Conservation (phyloP, 2,329 filamentous ascomycete species). For the Cladosporium sp. region DNA sequence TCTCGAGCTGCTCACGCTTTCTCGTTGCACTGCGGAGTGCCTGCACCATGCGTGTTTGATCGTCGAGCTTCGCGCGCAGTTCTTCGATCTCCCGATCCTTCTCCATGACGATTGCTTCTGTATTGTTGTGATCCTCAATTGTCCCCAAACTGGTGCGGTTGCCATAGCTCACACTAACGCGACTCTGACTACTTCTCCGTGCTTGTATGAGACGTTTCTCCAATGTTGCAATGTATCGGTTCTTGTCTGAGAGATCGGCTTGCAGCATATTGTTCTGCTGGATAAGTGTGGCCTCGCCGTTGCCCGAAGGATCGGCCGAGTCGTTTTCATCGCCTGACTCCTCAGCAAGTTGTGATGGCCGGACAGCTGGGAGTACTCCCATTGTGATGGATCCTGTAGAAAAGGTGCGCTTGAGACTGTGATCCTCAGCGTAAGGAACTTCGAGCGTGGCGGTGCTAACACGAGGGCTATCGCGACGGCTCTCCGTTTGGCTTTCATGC, state of each 20-base stretch:
- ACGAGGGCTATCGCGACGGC: slow-evolving; percentile 5
- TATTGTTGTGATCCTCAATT: slow-evolving; percentile 63
- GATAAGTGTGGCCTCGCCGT: slow-evolving; percentile 74
- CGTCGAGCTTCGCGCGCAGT: slow-evolving; percentile 80
- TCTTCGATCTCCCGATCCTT: slow-evolving; percentile 92
- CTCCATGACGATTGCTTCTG: slow-evolving; percentile 69
- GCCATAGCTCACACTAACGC: slow-evolving; percentile 70
- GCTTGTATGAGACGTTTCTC: slow-evolving; percentile 91
- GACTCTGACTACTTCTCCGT: slow-evolving; percentile 80
- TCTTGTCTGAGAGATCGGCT: slow-evolving; percentile 93
- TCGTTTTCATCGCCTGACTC: slow-evolving; percentile 44
- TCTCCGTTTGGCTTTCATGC: slow-evolving; percentile 26
- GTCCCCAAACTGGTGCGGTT: slow-evolving; percentile 30
- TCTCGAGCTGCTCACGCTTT: slow-evolving; percentile 63
- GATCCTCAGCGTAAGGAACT: slow-evolving; percentile 30
- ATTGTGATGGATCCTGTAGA: slow-evolving; percentile 29
- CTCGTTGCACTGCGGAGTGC: slow-evolving; percentile 80
- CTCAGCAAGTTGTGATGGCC: slow-evolving; percentile 26
- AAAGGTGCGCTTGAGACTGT: slow-evolving; percentile 22
- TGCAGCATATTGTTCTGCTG: slow-evolving; percentile 91
- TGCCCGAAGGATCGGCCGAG: slow-evolving; percentile 68
- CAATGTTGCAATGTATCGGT: slow-evolving; percentile 88
- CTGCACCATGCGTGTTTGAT: slow-evolving; percentile 89
- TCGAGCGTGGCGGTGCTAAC: slow-evolving; percentile 32
- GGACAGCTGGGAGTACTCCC: slow-evolving; percentile 27